These are phyloP conservation scores for Suillus americanus DNA, from an alignment of 768 basidiomycete genomes.

Conservation along the genomic window DNA sequence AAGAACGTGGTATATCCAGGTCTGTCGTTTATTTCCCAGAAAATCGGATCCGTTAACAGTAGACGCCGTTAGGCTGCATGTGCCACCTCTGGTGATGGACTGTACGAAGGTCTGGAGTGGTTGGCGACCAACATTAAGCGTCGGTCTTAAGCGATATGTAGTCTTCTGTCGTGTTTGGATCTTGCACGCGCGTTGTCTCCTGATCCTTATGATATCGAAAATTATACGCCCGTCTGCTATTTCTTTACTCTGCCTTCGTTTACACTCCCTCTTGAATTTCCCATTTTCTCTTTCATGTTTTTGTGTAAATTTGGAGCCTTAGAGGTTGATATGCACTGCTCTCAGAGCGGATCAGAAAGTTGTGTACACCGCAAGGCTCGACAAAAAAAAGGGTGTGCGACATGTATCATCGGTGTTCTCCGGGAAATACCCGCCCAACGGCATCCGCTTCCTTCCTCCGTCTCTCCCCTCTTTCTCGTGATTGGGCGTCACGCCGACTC, in stretches of 20 bases:
- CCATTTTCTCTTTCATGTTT: constrained; percentile 20
- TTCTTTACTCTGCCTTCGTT: constrained; percentile 34
- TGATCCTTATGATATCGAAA: constrained; percentile 61
- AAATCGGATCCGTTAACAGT: constrained; percentile 16
- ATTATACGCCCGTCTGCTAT: constrained; percentile 48
- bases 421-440: constrained; percentile 72
- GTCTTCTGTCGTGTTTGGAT: constrained; percentile 38
- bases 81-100: constrained; percentile 96
- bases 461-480: constrained; percentile 68
- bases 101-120: constrained; percentile 99
- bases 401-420: constrained; percentile 51
- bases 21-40: constrained; percentile 34
- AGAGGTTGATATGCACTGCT: constrained; percentile 24
- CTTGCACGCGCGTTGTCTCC: constrained; percentile 54
- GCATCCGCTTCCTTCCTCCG: constrained; percentile 77
- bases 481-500: constrained; percentile 54
- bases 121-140: constrained; percentile 89
- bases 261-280: constrained; percentile 26
- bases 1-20: constrained; percentile 98
- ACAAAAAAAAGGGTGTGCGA: not conserved
- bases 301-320: constrained; percentile 31
- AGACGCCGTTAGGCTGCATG: constrained; percentile 76
- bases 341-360: not conserved
- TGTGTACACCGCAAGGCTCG: not conserved
- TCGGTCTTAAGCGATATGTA: constrained; percentile 54